Base-by-base conservation (phyloP, 495 filamentous ascomycete species). In the Aspergillus indologenus region DNA sequence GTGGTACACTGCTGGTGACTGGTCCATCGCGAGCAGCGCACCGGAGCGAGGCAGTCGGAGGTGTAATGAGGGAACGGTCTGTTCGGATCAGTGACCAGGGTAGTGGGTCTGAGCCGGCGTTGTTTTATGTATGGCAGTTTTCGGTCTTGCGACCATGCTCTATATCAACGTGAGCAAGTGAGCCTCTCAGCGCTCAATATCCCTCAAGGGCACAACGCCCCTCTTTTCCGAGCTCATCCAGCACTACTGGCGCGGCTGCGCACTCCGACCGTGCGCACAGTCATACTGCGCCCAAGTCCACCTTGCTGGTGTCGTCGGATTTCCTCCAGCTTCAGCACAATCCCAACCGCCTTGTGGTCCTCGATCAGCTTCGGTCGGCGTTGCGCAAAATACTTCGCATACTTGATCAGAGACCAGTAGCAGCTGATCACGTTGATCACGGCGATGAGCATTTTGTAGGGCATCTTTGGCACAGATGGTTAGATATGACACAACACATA, bases 341-440 rank as follows among this genome's bases (percentile, higher is more conserved):
- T 65, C 24, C 71, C 72, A 26, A 79, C 71, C 4, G 73, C 76
- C 44, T 72, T 68, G 40, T 73, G 68, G 23, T 79, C 75, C 44
- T 79, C 75, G 19, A 71, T 69, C 11, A 79, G 63, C 55, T 78
- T 79, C 0, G 74, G 72, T 53, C 75, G 76, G 11, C 75, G 69
- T 29, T 65, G 65, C 15, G 74, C 72, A 54, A 78, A 79, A 53
- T 79, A 79, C 0, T 66, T 68, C 0, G 71, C 76, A 40, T 79
- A 78, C 49, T 73, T 77, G 61, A 67, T 78, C 18, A 79, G 53
- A 11, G 69, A 69, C 68, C 69, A 77, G 58, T 78, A 78, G 57
- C 71, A 77, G 53, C 74, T 76, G 54, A 63, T 57, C 12, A 78
- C 69, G 54, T 79, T 79, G 62, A 77, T 66, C 8, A 66, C 53